Conservation (phyloP, 2,329 filamentous ascomycete species). For the Neophaeococcomyces mojaviensis region DNA sequence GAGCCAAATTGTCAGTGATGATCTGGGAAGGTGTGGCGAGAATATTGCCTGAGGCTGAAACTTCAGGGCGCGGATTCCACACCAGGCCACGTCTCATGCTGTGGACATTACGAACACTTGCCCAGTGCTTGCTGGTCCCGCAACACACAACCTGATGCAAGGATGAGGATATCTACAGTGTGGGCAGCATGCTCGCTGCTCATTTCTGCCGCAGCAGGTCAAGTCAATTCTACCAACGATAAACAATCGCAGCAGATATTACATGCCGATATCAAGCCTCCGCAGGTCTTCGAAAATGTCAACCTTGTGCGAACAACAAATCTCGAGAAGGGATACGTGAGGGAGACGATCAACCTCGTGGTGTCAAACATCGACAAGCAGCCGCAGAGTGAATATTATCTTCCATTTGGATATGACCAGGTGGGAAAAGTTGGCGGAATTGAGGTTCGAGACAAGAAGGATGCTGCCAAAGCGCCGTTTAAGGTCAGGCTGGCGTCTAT, state of each 20-base stretch:
- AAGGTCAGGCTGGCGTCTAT: constrained; percentile 60
- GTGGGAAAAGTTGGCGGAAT: constrained; percentile 73
- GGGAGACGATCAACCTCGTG: constrained; percentile 88
- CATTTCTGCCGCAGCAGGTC: constrained; percentile 6
- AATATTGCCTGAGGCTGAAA: not conserved
- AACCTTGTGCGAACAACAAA: constrained; percentile 88
- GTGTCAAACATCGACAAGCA: constrained; percentile 77
- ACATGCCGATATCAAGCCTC: constrained; percentile 61
- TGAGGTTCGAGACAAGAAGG: constrained; percentile 89
- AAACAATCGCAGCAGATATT: constrained; percentile 27
- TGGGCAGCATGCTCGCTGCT: constrained; percentile 16
- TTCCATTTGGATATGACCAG: constrained; percentile 73
- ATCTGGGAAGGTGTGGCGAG: constrained; percentile 5
- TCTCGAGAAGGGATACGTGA: constrained; percentile 82
- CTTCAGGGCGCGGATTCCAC: too few relatives aligned
- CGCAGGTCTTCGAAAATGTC: constrained; percentile 85
- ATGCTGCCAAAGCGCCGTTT: constrained; percentile 60
- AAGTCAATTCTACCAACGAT: constrained; percentile 20
- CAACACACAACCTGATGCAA: constrained; percentile 2
- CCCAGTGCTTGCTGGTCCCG: not conserved
- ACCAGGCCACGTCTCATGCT: constrained; percentile 5
- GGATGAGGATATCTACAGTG: constrained; percentile 19
- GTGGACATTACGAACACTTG: not conserved
- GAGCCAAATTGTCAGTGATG: constrained; percentile 10
- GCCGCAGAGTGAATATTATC: constrained; percentile 81